Evolutionary conservation across 176 grass and related monocot species (phyloP).

Genomic region (Raddia guianensis): DNA sequence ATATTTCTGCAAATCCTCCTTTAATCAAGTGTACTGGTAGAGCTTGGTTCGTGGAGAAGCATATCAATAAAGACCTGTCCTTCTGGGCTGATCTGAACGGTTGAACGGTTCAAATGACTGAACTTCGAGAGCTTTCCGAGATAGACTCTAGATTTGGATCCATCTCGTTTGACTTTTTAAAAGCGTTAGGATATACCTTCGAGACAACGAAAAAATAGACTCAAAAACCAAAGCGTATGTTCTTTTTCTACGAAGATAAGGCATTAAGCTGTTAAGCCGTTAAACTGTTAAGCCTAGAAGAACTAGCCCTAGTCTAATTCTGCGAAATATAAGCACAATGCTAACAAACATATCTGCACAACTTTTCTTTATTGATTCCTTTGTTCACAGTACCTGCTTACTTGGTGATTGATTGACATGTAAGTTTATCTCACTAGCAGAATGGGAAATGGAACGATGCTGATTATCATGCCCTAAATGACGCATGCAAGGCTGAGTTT

Average conservation of each 20-base stretch:
- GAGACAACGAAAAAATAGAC: too few species aligned
- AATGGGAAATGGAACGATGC: constrained; percentile 43
- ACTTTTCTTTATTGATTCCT: not conserved
- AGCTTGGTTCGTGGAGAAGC: not conserved
- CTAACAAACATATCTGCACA: not conserved
- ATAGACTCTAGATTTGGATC: too few species aligned
- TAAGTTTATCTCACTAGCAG: constrained; percentile 34
- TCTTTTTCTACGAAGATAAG: too few species aligned
- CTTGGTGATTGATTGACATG: not conserved
- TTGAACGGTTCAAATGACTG: too few species aligned
- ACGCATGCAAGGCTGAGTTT: constrained; percentile 43
- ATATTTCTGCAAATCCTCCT: not conserved
- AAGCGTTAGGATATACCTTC: too few species aligned
- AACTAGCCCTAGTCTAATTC: not conserved
- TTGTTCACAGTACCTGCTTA: not conserved
- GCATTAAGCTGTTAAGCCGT: too few species aligned
- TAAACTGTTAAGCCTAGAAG: too few species aligned
- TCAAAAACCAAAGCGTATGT: too few species aligned
- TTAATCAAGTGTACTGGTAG: not conserved
- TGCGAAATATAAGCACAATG: not conserved
- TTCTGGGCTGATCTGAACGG: too few species aligned
- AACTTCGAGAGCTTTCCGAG: too few species aligned
- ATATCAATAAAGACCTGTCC: too few species aligned
- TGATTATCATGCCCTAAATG: constrained; percentile 35
- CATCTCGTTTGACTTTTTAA: too few species aligned